These are phyloP conservation scores for Xylariaceae sp. DNA, from an alignment of 2,329 filamentous ascomycete species.

Conservation along the genomic window DNA sequence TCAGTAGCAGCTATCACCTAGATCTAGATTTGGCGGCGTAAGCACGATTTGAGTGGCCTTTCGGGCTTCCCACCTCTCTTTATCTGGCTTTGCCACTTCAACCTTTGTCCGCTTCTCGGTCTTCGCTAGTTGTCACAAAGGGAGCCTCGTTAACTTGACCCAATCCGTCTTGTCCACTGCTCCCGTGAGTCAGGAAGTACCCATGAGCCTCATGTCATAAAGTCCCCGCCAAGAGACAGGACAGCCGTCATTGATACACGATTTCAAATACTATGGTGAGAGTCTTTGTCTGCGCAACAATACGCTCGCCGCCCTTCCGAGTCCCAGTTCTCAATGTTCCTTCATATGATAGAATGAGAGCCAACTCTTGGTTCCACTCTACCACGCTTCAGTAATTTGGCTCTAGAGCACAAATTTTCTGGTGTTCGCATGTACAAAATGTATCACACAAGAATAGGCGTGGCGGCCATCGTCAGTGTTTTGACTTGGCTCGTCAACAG, in stretches of 20 bases:
- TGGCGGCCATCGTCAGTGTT: slow-evolving; percentile 27
- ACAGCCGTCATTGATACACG: slow-evolving; percentile 11
- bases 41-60: slow-evolving; percentile 7
- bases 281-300: slow-evolving; percentile 20
- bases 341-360: slow-evolving; percentile 22
- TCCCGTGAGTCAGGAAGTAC: slow-evolving; percentile 16
- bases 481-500: slow-evolving; percentile 31
- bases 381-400: slow-evolving; percentile 10
- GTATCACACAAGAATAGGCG: slow-evolving; percentile 25
- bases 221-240: slow-evolving; percentile 12
- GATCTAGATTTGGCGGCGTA: slow-evolving; percentile 8
- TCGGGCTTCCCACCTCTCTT: slow-evolving; percentile 18
- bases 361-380: slow-evolving; percentile 10
- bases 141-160: slow-evolving; percentile 10
- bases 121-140: slow-evolving; percentile 19
- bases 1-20: background rate
- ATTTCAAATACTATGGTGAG: slow-evolving; percentile 14
- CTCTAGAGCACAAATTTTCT: slow-evolving; percentile 11
- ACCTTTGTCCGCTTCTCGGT: slow-evolving; percentile 15
- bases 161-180: slow-evolving; percentile 18
- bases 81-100: slow-evolving; percentile 14
- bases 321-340: slow-evolving; percentile 6
- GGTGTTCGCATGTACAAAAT: slow-evolving; percentile 21
- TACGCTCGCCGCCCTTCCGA: slow-evolving; percentile 10
- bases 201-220: slow-evolving; percentile 8